Conservation (phyloP, 2,329 filamentous ascomycete genomes). For the Cordyceps pruinosa region DNA sequence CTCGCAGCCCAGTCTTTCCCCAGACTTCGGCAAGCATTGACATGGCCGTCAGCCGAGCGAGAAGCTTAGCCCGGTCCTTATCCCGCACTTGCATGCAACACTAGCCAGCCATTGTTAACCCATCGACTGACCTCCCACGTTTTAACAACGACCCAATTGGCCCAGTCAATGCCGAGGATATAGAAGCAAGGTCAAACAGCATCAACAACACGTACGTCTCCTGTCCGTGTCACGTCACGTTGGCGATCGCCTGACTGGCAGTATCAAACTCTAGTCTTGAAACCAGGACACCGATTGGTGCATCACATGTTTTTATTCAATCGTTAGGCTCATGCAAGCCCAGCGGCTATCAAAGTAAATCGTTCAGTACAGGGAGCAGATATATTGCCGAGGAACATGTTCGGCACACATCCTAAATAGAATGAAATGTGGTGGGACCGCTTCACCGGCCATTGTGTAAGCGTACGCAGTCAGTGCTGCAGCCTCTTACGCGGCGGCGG, state of each 20-base stretch:
- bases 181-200: neutral
- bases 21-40: neutral
- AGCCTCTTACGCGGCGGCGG: constrained; percentile 17
- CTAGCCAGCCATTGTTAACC: too few relatives aligned
- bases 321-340: neutral
- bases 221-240: neutral
- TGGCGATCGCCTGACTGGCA: neutral
- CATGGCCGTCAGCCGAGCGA: neutral
- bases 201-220: neutral
- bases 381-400: neutral
- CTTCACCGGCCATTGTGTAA: neutral
- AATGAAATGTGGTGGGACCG: constrained; percentile 3
- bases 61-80: neutral
- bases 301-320: constrained; percentile 2
- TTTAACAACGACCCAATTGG: constrained; percentile 1
- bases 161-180: constrained; percentile 2
- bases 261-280: neutral
- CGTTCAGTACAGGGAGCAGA: neutral
- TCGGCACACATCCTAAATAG: neutral
- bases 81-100: neutral
- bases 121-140: neutral
- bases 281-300: neutral
- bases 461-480: neutral
- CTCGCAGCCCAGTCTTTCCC: constrained; percentile 1
- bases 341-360: neutral